Conservation (phyloP, 495 filamentous ascomycete species). For the Hypoxylon lienhwacheense region DNA sequence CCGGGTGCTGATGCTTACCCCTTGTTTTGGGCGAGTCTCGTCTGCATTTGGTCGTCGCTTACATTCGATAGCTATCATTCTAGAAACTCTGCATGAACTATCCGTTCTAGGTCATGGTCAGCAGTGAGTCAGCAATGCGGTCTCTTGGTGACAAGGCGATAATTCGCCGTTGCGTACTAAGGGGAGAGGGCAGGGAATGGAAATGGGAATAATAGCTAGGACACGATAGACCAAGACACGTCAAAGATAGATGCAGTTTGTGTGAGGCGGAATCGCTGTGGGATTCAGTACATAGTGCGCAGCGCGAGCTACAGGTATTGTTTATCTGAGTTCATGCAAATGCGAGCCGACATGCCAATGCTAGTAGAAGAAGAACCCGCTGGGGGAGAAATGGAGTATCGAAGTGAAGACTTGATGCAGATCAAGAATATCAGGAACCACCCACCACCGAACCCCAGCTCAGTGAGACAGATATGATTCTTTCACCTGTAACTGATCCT, state of each 20-base stretch:
- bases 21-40: conserved; percentile 5
- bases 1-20: conserved; percentile 9
- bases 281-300: conserved; percentile 35
- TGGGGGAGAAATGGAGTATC: conserved; percentile 17
- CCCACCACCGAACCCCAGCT: conserved; percentile 22
- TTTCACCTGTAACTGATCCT: conserved; percentile 29
- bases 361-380: conserved; percentile 33
- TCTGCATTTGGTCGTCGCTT: conserved; percentile 10
- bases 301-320: conserved; percentile 40
- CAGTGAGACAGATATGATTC: conserved; percentile 22
- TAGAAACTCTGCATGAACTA: conserved; percentile 1
- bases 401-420: conserved; percentile 29
- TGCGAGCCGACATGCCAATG: conserved; percentile 37
- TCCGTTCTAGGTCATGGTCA: conserved; percentile 19
- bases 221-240: conserved; percentile 2
- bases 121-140: conserved; percentile 8
- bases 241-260: conserved; percentile 4
- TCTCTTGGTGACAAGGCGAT: conserved; percentile 3
- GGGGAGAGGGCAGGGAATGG: background rate
- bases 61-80: conserved; percentile 18
- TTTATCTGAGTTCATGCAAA: conserved; percentile 41
- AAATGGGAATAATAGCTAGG: background rate
- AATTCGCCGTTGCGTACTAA: background rate
- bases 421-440: conserved; percentile 26
- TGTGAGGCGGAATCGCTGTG: conserved; percentile 20